phyloP scores from a whole-genome alignment of 805 yeast genomes.

The Candida ortonii region DNA sequence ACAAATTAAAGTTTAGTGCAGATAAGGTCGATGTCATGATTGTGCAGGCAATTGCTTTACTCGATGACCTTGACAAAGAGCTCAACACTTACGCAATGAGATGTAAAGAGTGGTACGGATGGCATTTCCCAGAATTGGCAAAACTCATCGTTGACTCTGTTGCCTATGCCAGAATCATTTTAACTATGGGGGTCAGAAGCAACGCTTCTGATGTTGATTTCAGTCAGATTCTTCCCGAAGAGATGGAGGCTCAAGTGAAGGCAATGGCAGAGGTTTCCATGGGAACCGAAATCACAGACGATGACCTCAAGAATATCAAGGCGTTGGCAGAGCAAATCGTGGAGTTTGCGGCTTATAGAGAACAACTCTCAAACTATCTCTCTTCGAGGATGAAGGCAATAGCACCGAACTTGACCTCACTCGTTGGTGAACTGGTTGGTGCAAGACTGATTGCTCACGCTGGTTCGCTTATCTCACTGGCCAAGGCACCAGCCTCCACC shows the following conservation, averaged over 20 bases:
- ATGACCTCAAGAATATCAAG: constrained; percentile 82
- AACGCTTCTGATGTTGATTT: constrained; percentile 89
- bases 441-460: constrained; percentile 98
- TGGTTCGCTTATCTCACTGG: constrained; percentile 89
- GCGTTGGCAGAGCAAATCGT: constrained; percentile 95
- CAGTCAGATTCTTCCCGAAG: constrained; percentile 89
- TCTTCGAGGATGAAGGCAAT: constrained; percentile 96
- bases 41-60: constrained; percentile 95
- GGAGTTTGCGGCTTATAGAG: constrained; percentile 94
- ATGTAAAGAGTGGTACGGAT: constrained; percentile 99
- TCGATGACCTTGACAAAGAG: constrained; percentile 97
- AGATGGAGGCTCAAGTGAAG: constrained; percentile 86
- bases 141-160: constrained; percentile 94
- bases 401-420: constrained; percentile 94
- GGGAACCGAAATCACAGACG: constrained; percentile 98
- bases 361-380: constrained; percentile 87
- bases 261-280: constrained; percentile 97
- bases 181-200: constrained; percentile 91
- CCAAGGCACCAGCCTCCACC: constrained; percentile 98
- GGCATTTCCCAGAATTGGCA: constrained; percentile 99
- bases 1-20: constrained; percentile 94
- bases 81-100: constrained; percentile 98
- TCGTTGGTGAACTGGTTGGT: constrained; percentile 97
- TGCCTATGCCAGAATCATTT: constrained; percentile 91
- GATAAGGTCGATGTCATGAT: constrained; percentile 99